A percentile compares a stretch with the other conserved stretches of the same genome.
Evolutionary conservation across 2,329 filamentous ascomycete species (phyloP).

Genomic region (Orbilia quercus): DNA sequence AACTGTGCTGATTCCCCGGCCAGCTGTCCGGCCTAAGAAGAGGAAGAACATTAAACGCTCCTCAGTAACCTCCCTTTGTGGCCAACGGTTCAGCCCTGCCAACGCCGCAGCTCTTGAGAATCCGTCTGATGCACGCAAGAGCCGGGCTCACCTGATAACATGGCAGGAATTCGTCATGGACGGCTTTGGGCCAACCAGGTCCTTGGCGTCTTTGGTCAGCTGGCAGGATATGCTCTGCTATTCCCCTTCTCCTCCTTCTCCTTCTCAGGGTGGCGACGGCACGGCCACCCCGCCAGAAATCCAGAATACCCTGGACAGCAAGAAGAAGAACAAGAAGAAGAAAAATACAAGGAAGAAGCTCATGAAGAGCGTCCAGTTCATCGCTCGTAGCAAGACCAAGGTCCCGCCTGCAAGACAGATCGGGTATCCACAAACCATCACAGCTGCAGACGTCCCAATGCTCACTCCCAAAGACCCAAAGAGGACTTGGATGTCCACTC

Average conservation of each 20-base stretch:
- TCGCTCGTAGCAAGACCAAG: slow-evolving; percentile 12
- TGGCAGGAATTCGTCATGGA: slow-evolving; percentile 53
- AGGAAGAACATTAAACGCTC: slow-evolving; percentile 29
- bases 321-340: slow-evolving; percentile 22
- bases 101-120: background rate
- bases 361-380: slow-evolving; percentile 10
- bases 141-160: slow-evolving; percentile 31
- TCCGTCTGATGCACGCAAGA: background rate
- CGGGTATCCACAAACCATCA: background rate
- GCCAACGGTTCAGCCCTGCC: slow-evolving; percentile 26
- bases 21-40: slow-evolving; percentile 7
- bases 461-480: background rate
- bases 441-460: background rate
- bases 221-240: slow-evolving; percentile 51
- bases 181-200: slow-evolving; percentile 42
- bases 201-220: slow-evolving; percentile 45
- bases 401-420: background rate
- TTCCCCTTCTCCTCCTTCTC: slow-evolving; percentile 37
- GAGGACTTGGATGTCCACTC: slow-evolving; percentile 19
- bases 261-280: slow-evolving; percentile 25
- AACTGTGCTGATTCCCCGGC: slow-evolving; percentile 12
- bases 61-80: slow-evolving; percentile 28
- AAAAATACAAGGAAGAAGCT: slow-evolving; percentile 13
- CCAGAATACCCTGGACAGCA: slow-evolving; percentile 22
- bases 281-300: slow-evolving; percentile 38